Evolutionary conservation across 108 stramenopile species (phyloP).

Genomic region (Skeletonema grethae): DNA sequence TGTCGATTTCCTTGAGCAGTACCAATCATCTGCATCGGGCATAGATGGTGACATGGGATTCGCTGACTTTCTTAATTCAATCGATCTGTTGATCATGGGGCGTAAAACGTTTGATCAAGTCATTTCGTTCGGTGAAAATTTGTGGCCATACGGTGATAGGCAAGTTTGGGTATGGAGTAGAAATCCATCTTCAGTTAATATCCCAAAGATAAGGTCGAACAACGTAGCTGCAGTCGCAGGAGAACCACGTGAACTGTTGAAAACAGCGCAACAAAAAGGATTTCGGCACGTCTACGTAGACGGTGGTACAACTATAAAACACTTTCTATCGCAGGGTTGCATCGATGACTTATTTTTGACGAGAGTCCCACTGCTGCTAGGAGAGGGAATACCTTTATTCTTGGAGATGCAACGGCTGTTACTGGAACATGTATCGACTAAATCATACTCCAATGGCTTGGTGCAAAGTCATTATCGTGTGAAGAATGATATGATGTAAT

Average conservation of each 20-base stretch:
- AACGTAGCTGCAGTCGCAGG: slow-evolving; percentile 13
- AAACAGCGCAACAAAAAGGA: slow-evolving; percentile 35
- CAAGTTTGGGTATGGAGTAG: slow-evolving; percentile 46
- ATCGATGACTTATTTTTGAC: slow-evolving; percentile 48
- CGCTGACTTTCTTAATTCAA: slow-evolving; percentile 38
- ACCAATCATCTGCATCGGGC: slow-evolving; percentile 24
- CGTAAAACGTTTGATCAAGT: slow-evolving; percentile 63
- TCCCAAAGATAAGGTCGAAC: slow-evolving; percentile 30
- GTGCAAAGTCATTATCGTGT: slow-evolving; percentile 37
- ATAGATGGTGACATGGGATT: slow-evolving; percentile 58
- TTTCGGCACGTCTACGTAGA: slow-evolving; percentile 47
- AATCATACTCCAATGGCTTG: slow-evolving; percentile 37
- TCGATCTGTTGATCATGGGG: slow-evolving; percentile 62
- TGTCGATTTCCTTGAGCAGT: slow-evolving; percentile 47
- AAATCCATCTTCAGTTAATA: slow-evolving; percentile 17
- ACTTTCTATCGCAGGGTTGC: slow-evolving; percentile 38
- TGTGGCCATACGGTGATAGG: slow-evolving; percentile 50
- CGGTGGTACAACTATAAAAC: slow-evolving; percentile 49
- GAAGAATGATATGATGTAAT: neutral
- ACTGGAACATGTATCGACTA: slow-evolving; percentile 37
- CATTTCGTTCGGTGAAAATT: slow-evolving; percentile 47
- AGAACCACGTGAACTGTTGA: slow-evolving; percentile 29
- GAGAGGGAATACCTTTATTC: slow-evolving; percentile 56
- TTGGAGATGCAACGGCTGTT: neutral
- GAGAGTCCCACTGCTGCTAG: slow-evolving; percentile 52